These are phyloP conservation scores for Macrolepiota fuliginosa DNA, from an alignment of 768 basidiomycete species.

Conservation along the genomic window DNA sequence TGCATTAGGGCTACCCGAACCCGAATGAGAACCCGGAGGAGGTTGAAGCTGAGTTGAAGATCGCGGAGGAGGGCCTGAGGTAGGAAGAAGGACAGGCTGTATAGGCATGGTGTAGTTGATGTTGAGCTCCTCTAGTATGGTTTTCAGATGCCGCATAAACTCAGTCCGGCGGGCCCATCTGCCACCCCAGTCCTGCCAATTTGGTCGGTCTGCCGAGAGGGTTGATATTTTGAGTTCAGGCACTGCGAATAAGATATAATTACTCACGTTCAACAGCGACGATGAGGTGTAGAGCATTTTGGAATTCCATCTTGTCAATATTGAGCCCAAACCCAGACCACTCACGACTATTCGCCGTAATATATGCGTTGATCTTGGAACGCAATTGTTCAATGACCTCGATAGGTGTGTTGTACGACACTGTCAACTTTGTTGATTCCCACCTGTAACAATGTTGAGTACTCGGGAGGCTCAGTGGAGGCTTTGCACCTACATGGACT, in stretches of 20 bases:
- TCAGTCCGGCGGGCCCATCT: conserved; percentile 71
- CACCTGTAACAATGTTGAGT: conserved; percentile 33
- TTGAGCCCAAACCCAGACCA: conserved; percentile 66
- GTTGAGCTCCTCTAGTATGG: conserved; percentile 70
- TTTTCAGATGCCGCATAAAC: conserved; percentile 77
- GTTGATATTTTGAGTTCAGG: not conserved
- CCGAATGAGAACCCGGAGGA: conserved; percentile 6
- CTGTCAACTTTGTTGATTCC: conserved; percentile 66
- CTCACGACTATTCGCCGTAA: conserved; percentile 64
- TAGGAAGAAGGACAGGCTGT: conserved; percentile 64
- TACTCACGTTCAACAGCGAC: conserved; percentile 72
- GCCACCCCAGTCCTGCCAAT: conserved; percentile 89
- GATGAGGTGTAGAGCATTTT: conserved; percentile 65
- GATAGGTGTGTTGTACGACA: conserved; percentile 70
- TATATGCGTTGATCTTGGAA: conserved; percentile 54
- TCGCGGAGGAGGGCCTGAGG: conserved; percentile 17
- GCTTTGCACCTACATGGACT: conserved; percentile 55
- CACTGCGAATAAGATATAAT: not conserved
- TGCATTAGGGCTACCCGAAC: not conserved
- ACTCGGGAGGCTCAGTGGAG: not conserved
- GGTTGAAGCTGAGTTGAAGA: conserved; percentile 14
- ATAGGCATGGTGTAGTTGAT: conserved; percentile 68
- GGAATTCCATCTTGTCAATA: conserved; percentile 79
- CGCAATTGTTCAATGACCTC: conserved; percentile 68
- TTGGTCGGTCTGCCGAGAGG: conserved; percentile 54